Conservation (phyloP, 1,139 yeast species). For the Diutina pseudorugosa region DNA sequence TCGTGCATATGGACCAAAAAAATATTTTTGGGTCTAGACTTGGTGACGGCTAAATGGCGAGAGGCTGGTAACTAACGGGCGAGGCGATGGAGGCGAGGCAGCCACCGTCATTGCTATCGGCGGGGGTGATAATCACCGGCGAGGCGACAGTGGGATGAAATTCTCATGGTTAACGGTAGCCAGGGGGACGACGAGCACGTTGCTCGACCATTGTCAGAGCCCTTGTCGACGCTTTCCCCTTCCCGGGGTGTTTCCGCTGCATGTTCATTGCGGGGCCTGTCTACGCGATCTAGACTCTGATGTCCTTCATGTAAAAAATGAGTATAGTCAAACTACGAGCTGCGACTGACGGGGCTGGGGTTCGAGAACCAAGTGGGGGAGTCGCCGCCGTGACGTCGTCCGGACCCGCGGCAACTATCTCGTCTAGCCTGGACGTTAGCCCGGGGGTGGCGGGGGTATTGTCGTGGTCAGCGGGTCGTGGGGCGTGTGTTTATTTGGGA, state of each 20-base stretch:
- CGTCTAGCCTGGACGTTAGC: not conserved
- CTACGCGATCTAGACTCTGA: not conserved
- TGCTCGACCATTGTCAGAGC: no score
- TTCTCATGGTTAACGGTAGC: no score
- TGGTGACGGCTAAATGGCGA: not conserved
- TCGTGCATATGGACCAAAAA: not conserved
- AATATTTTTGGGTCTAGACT: not conserved
- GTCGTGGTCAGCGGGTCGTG: no score
- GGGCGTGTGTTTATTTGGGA: not conserved
- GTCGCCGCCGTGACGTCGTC: no score
- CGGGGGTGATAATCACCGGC: no score
- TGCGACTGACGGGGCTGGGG: not conserved
- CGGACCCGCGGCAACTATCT: no score
- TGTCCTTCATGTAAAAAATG: not conserved
- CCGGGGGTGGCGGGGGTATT: not conserved
- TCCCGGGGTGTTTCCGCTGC: not conserved
- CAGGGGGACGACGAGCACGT: no score
- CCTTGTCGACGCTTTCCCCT: not conserved
- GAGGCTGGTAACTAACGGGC: no score
- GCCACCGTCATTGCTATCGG: no score
- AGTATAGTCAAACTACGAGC: not conserved
- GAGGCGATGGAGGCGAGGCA: no score
- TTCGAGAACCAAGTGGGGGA: not conserved
- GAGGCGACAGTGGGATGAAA: no score
- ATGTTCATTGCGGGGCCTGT: not conserved